phyloP scores from a whole-genome alignment of 257 asterid genomes.

The Ophiorrhiza pumila region DNA sequence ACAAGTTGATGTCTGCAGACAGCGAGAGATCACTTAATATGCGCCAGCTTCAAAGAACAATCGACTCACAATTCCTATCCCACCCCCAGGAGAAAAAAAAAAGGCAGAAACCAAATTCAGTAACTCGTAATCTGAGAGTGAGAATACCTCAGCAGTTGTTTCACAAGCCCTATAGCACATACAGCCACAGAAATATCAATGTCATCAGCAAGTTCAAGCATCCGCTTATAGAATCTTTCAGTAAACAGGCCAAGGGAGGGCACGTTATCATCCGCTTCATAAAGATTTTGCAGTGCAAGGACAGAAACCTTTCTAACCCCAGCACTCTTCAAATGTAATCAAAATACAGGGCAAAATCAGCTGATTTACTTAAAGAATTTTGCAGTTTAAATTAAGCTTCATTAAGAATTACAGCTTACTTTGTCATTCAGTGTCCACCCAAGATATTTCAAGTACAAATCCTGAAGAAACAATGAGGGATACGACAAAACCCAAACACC shows the following conservation, averaged over 20 bases:
- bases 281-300: slow-evolving; percentile 88
- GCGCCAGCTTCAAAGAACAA: slow-evolving; percentile 13
- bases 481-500: slow-evolving; percentile 94
- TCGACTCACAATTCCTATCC: neutral
- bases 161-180: slow-evolving; percentile 97
- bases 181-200: slow-evolving; percentile 95
- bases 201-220: slow-evolving; percentile 99
- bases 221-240: slow-evolving; percentile 79
- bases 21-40: slow-evolving; percentile 22
- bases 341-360: slow-evolving; percentile 19
- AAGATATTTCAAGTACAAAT: slow-evolving; percentile 89
- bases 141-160: slow-evolving; percentile 77
- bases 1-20: slow-evolving; percentile 88
- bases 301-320: slow-evolving; percentile 95
- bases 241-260: slow-evolving; percentile 97
- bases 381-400: neutral
- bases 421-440: slow-evolving; percentile 99
- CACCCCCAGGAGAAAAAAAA: neutral
- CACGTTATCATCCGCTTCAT: slow-evolving; percentile 90
- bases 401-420: slow-evolving; percentile 42
- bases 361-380: slow-evolving; percentile 14
- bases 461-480: slow-evolving; percentile 96
- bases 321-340: slow-evolving; percentile 58
- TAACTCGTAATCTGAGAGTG: neutral
- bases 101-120: neutral